Evolutionary conservation across 1,284 basidiomycete genomes (phyloP).

Genomic region (Fomitiporia mediterranea): DNA sequence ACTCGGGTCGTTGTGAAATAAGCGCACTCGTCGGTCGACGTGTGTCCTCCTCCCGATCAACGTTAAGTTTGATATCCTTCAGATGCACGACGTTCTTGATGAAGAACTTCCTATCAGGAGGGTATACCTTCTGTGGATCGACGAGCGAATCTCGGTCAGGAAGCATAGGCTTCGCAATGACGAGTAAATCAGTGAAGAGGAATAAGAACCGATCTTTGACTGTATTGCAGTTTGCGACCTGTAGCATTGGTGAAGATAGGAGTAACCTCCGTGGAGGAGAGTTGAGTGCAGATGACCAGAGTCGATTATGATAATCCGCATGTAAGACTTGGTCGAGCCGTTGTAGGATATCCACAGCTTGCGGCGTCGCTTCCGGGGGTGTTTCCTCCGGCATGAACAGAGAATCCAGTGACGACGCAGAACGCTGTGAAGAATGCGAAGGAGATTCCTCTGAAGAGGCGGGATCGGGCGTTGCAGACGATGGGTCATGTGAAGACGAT

Average conservation of each 20-base stretch:
- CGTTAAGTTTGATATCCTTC: constrained; percentile 62
- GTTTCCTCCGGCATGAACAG: constrained; percentile 36
- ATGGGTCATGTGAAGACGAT: constrained; percentile 52
- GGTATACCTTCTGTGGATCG: constrained; percentile 56
- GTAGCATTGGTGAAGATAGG: constrained; percentile 81
- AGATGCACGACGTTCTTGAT: constrained; percentile 86
- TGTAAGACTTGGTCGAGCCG: constrained; percentile 63
- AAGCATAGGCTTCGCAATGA: constrained; percentile 75
- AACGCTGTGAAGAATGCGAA: constrained; percentile 38
- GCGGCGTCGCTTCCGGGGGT: constrained; percentile 28
- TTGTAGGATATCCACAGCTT: constrained; percentile 50
- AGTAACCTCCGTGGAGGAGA: constrained; percentile 84
- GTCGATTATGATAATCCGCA: constrained; percentile 54
- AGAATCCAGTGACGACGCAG: constrained; percentile 19
- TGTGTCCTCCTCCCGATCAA: constrained; percentile 55
- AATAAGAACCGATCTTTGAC: constrained; percentile 97
- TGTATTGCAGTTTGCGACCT: constrained; percentile 90
- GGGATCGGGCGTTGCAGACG: constrained; percentile 68
- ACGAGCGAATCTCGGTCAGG: constrained; percentile 57
- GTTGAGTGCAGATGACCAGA: constrained; percentile 66
- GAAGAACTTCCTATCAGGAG: constrained; percentile 77
- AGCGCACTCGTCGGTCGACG: constrained; percentile 38
- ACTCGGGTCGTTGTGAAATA: constrained; percentile 45
- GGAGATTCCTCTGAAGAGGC: constrained; percentile 56
- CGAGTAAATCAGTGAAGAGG: constrained; percentile 90